A percentile compares a stretch with the other conserved stretches of the same genome.
Evolutionary conservation across 257 asterid genomes (phyloP).

Genomic region (Salvia rosmarinus): DNA sequence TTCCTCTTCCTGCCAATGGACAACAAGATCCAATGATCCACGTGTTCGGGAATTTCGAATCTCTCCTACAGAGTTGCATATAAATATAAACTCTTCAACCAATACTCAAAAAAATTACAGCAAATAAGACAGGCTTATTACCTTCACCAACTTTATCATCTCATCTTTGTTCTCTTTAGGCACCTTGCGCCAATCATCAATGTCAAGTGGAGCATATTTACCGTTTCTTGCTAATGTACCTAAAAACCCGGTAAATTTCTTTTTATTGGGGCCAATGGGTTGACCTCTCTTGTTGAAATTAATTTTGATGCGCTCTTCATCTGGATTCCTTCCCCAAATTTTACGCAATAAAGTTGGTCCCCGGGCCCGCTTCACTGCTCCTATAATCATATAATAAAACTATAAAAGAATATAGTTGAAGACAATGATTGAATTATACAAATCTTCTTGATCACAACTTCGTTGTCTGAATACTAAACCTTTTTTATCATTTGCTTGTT

Average conservation of each 20-base stretch:
- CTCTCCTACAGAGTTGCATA: slow-evolving; percentile 9
- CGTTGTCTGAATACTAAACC: not conserved
- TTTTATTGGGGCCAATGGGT: slow-evolving; percentile 12
- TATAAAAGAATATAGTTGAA: not conserved
- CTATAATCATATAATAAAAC: slow-evolving; percentile 1
- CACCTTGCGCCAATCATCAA: slow-evolving; percentile 26
- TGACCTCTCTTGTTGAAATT: slow-evolving; percentile 18
- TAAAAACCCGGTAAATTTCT: slow-evolving; percentile 1
- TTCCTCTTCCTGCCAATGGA: slow-evolving; percentile 24
- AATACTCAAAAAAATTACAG: not conserved
- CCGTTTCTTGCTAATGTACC: slow-evolving; percentile 24
- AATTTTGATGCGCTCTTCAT: slow-evolving; percentile 19
- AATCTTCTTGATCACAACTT: not conserved
- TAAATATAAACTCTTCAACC: not conserved
- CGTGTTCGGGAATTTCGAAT: slow-evolving; percentile 14
- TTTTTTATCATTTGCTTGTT: not conserved
- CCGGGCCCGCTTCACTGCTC: not conserved
- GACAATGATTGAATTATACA: not conserved
- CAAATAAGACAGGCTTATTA: not conserved
- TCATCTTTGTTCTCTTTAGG: slow-evolving; percentile 17
- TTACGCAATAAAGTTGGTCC: slow-evolving; percentile 20
- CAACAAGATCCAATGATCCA: slow-evolving; percentile 18
- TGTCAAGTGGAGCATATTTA: slow-evolving; percentile 15
- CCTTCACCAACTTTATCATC: slow-evolving; percentile 22
- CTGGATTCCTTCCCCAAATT: slow-evolving; percentile 18